Percentiles rank a stretch among this genome's conserved stretches.
Conservation (phyloP, 495 filamentous ascomycete species). For the Aspergillus coremiiformis region DNA sequence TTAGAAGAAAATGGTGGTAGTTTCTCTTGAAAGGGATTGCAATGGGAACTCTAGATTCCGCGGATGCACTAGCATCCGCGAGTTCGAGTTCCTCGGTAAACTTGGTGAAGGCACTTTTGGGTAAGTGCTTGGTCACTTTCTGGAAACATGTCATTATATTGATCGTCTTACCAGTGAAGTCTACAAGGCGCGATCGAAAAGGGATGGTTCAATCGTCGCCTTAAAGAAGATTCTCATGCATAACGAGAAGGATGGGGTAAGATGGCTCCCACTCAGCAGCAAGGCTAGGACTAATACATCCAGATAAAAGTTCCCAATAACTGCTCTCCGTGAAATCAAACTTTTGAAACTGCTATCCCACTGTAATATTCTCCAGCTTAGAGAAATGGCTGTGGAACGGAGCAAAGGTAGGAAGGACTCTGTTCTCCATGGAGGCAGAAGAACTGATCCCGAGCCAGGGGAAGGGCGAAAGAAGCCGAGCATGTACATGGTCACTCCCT, state of each 20-base stretch:
- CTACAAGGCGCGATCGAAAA: constrained; percentile 75
- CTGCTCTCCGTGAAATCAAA: constrained; percentile 96
- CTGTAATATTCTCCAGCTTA: constrained; percentile 75
- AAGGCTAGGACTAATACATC: constrained; percentile 6
- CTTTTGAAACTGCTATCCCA: constrained; percentile 90
- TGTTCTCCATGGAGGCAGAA: background rate
- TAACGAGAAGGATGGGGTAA: constrained; percentile 86
- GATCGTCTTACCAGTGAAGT: constrained; percentile 59
- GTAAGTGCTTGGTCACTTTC: constrained; percentile 33
- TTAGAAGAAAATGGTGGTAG: constrained; percentile 26
- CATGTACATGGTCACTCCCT: constrained; percentile 98
- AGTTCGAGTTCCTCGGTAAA: constrained; percentile 86
- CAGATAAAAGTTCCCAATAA: constrained; percentile 75
- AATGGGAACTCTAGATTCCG: constrained; percentile 50
- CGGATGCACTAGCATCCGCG: constrained; percentile 79
- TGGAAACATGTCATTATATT: background rate
- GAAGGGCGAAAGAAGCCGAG: constrained; percentile 78
- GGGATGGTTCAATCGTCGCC: constrained; percentile 65
- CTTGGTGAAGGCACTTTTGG: constrained; percentile 97
- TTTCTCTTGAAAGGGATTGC: constrained; percentile 25
- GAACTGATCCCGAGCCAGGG: constrained; percentile 26
- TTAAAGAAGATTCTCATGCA: constrained; percentile 98
- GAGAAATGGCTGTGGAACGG: constrained; percentile 93
- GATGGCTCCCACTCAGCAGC: constrained; percentile 14
- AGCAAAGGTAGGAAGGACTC: constrained; percentile 45